Evolutionary conservation across 495 filamentous ascomycete species (phyloP).

Genomic region (Podospora comata): DNA sequence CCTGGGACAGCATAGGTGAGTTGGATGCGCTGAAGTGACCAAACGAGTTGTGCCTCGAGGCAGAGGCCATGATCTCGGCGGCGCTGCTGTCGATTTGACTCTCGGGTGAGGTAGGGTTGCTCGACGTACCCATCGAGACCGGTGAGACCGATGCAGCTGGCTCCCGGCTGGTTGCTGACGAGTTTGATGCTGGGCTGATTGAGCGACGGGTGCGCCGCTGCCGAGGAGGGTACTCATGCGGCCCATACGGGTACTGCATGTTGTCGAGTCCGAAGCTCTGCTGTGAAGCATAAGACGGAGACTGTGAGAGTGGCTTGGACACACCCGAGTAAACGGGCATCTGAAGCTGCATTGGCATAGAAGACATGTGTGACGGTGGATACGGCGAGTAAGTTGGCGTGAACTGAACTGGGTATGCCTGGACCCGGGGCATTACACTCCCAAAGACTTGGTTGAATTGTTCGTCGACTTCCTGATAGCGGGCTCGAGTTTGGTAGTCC

Average conservation of each 20-base stretch:
- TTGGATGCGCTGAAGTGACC: neutral
- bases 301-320: neutral
- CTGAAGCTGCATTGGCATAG: neutral
- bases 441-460: neutral
- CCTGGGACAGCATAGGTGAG: neutral
- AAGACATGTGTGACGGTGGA: neutral
- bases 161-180: neutral
- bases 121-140: conserved; percentile 2
- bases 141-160: neutral
- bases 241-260: neutral
- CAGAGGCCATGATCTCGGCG: neutral
- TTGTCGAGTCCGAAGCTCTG: neutral
- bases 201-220: neutral
- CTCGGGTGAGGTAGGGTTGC: neutral
- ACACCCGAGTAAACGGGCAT: neutral
- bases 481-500: neutral
- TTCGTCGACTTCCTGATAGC: neutral
- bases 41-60: neutral
- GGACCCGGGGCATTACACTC: neutral
- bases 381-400: neutral
- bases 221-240: neutral
- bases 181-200: neutral
- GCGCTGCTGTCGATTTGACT: neutral
- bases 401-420: neutral
- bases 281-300: neutral